Evolutionary conservation across 2,329 filamentous ascomycete species (phyloP), one percentile per base, ranked within the genome.

Genomic region (Colletotrichum filicis): DNA sequence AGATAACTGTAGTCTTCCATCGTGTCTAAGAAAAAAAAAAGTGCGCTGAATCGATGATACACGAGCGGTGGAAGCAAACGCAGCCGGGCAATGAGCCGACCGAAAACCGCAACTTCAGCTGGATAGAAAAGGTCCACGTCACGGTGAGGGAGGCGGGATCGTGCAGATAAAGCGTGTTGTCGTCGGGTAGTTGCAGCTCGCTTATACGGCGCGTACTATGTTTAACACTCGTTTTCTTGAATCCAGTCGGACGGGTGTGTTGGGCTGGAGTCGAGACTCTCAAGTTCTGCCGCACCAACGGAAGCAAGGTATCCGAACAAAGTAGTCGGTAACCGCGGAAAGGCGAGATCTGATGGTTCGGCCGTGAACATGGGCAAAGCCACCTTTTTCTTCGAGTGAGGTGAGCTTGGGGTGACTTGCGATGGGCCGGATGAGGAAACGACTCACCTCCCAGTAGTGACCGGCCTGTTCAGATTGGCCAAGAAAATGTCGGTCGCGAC

Each of bases 111-210:
- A n/a, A 32, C 55, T 52, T 70, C 60, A 56, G 35, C 53, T 53
- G 42, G 30, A 24, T 19, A 12, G 28, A 46, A 19, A 16, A 55
- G 46, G 26, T 16, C 22, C 35, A 70, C 60, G 28, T 53, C 62
- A 66, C 62, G 66, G 58, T 67, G 66, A 66, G 58, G 22, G 61
- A 53, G 37, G 16, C 56, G 65, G 65, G 57, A 60, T 69, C n/a
- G 24, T 70, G 65, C 70, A 62, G 65, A 24, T 62, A 59, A 28
- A 58, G 53, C n/a, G 60, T 61, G 52, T 28, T 69, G 55, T 59
- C 5, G 53, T 55, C 62, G 73, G 73, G 28, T 74, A 30, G 35
- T 12, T 74, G 58, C 73, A 67, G 69, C 32, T 59, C 52, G 61
- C 30, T 60, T 61, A 32, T 49, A 64, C 56, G 42, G 28, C 24